Percentiles rank a stretch among this genome's conserved stretches.
phyloP scores from a whole-genome alignment of 208 protist species.

The Acanthamoeba healyi region DNA sequence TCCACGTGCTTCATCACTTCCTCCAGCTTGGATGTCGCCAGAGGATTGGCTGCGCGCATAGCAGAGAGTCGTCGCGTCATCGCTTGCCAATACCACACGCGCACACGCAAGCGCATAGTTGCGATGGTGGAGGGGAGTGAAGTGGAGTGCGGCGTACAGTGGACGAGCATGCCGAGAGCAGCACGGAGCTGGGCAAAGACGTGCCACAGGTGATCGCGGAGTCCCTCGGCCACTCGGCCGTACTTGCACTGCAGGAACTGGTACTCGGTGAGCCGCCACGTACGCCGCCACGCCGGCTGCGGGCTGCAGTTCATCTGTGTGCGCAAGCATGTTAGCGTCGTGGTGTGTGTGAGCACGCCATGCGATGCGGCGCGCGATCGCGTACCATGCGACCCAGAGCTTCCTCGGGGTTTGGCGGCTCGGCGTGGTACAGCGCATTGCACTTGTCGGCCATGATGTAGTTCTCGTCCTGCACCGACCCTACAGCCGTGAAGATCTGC shows the following conservation, averaged over 20 bases:
- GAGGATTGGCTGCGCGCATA: neutral
- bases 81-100: neutral
- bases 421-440: conserved; percentile 3
- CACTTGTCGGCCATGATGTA: conserved; percentile 54
- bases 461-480: conserved; percentile 23
- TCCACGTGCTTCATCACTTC: neutral
- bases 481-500: neutral
- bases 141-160: neutral
- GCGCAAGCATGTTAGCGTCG: neutral
- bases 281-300: neutral
- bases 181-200: neutral
- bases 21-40: neutral
- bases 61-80: neutral
- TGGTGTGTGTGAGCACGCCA: too few relatives aligned
- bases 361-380: too few relatives aligned
- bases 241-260: conserved; percentile 30
- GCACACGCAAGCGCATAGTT: too few relatives aligned
- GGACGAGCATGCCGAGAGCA: neutral
- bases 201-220: conserved; percentile 21
- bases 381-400: neutral
- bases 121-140: too few relatives aligned
- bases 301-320: neutral
- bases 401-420: neutral
- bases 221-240: neutral
- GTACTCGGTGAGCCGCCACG: conserved; percentile 23